phyloP scores from a whole-genome alignment of 1,139 yeast genomes.

The Zygosaccharomyces sapae region DNA sequence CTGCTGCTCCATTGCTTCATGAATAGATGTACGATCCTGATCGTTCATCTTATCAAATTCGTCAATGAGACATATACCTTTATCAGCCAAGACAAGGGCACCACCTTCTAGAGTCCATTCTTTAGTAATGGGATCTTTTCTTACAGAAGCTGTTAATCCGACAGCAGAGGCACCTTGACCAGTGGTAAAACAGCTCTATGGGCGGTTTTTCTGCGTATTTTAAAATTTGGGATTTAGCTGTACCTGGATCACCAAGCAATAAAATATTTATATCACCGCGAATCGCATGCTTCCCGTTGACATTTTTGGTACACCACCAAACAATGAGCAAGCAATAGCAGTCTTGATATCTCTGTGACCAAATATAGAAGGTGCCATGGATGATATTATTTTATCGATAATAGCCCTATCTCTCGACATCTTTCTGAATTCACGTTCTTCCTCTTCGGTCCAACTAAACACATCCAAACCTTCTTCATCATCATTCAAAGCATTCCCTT shows the following conservation, averaged over 20 bases:
- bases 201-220: conserved; percentile 94
- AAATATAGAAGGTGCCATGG: conserved; percentile 96
- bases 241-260: conserved; percentile 96
- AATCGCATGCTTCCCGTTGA: conserved; percentile 88
- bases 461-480: conserved; percentile 48
- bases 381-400: conserved; percentile 78
- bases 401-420: conserved; percentile 73
- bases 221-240: conserved; percentile 93
- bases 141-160: conserved; percentile 94
- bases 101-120: conserved; percentile 99
- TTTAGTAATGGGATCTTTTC: conserved; percentile 89
- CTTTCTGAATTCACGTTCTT: conserved; percentile 78
- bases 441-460: conserved; percentile 84
- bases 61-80: conserved; percentile 94
- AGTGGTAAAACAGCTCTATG: conserved; percentile 93
- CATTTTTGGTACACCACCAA: conserved; percentile 96
- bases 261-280: conserved; percentile 97
- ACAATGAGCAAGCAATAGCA: conserved; percentile 87
- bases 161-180: conserved; percentile 99
- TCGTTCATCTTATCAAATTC: conserved; percentile 99
- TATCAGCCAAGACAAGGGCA: conserved; percentile 93
- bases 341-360: conserved; percentile 94
- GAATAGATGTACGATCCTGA: conserved; percentile 95
- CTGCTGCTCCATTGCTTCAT: conserved; percentile 99
- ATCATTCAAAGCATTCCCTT: conserved; percentile 42